Conservation (phyloP, 2,329 filamentous ascomycete species). For the Colletotrichum lupini region DNA sequence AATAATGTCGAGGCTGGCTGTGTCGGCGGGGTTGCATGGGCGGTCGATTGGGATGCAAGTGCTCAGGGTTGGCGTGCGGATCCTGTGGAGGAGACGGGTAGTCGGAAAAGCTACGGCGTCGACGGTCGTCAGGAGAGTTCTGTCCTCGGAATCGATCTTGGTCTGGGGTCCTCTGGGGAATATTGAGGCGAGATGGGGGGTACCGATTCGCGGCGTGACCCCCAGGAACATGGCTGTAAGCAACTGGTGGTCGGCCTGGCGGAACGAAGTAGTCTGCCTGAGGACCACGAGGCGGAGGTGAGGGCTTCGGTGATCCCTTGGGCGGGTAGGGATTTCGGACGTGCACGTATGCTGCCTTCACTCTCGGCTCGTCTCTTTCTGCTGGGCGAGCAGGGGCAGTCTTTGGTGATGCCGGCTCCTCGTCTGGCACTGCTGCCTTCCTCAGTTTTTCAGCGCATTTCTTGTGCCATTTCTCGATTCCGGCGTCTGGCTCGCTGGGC, state of each 20-base stretch:
- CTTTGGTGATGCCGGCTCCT: conserved; percentile 44
- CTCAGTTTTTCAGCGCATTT: conserved; percentile 77
- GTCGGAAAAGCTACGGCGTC: conserved; percentile 64
- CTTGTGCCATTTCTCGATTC: conserved; percentile 90
- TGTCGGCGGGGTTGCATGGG: conserved; percentile 52
- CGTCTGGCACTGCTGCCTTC: conserved; percentile 63
- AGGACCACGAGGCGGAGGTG: conserved; percentile 38
- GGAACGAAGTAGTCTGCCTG: conserved; percentile 47
- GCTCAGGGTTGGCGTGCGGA: conserved; percentile 39
- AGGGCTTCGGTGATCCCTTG: conserved; percentile 38
- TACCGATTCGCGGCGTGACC: conserved; percentile 51
- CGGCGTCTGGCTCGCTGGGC: conserved; percentile 77
- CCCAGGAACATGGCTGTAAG: conserved; percentile 55
- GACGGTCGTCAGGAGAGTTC: conserved; percentile 53
- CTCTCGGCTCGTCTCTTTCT: conserved; percentile 49
- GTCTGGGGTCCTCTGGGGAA: conserved; percentile 45
- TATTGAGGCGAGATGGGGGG: conserved; percentile 42
- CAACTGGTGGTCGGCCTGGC: conserved; percentile 41
- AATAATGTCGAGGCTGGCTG: conserved; percentile 59
- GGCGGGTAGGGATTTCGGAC: conserved; percentile 43
- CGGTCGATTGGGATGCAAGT: conserved; percentile 50
- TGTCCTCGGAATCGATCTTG: conserved; percentile 48
- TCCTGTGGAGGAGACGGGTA: conserved; percentile 52
- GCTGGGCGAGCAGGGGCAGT: conserved; percentile 42
- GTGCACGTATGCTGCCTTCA: conserved; percentile 50